A percentile compares a stretch with the other conserved stretches of the same genome.
These are phyloP conservation scores for Trametes cingulata DNA, from an alignment of 768 basidiomycete genomes.

Conservation along the genomic window DNA sequence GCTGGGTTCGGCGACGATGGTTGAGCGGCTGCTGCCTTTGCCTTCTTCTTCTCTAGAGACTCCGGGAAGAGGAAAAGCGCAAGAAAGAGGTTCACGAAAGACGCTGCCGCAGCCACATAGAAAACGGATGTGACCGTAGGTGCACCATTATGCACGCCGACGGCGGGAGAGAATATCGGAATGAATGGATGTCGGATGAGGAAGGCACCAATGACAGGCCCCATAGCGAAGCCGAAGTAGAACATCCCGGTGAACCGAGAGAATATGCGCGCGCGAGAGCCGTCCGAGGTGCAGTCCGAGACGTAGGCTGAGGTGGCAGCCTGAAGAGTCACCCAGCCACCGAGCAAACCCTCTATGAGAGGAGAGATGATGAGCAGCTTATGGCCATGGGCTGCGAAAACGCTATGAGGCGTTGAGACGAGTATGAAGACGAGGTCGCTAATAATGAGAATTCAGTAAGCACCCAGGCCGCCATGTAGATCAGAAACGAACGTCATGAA, in stretches of 20 bases:
- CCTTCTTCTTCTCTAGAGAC: conserved; percentile 45
- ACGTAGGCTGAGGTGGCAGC: conserved; percentile 68
- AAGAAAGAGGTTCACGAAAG: conserved; percentile 55
- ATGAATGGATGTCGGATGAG: conserved; percentile 48
- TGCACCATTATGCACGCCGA: conserved; percentile 32
- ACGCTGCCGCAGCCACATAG: conserved; percentile 48
- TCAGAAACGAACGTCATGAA: conserved; percentile 63
- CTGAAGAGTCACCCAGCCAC: conserved; percentile 70
- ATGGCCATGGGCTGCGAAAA: conserved; percentile 65
- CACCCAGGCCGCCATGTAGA: conserved; percentile 28
- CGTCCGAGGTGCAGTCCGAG: conserved; percentile 80
- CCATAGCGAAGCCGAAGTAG: conserved; percentile 75
- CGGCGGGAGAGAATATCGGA: conserved; percentile 26
- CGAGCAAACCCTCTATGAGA: conserved; percentile 75
- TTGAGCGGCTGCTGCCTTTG: conserved; percentile 35
- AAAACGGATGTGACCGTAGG: conserved; percentile 52
- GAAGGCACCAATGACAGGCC: conserved; percentile 68
- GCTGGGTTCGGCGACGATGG: conserved; percentile 14
- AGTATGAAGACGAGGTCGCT: conserved; percentile 82
- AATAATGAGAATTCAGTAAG: not conserved
- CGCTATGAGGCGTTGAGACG: conserved; percentile 66
- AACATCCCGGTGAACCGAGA: conserved; percentile 71
- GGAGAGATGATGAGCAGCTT: conserved; percentile 77
- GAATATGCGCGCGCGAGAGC: conserved; percentile 66
- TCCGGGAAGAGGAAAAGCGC: conserved; percentile 56